Evolutionary conservation across 176 grass and related monocot species (phyloP), one percentile per base, ranked within the genome.

Genomic region (Carex scoparia): DNA sequence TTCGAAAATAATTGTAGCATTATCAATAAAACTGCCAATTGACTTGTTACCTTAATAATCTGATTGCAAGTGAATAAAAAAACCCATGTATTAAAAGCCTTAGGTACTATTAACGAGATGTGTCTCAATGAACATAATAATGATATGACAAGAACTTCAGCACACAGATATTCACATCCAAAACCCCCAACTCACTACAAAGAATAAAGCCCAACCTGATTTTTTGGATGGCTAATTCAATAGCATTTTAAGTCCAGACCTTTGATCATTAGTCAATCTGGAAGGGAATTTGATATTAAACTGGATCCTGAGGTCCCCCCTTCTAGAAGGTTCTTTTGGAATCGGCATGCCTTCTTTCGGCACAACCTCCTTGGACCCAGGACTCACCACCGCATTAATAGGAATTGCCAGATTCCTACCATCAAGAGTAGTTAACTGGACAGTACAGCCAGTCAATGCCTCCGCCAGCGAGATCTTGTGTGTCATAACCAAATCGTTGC

Each of bases 261-360:
- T 95, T 80, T 95, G 90, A 71, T 98, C 91, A 54, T 85, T 80
- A 30, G 88, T 95, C 62, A 95, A 31, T 83, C 91, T 94, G 16
- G 87, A 88, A 3, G 96, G 93, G 70, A 98, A 92, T 85, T 86
- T 93, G 66, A 98, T 94, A 28, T 80, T 84, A 84, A 98, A 95
- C 56, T 91, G 95, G 71, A 98, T 91, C 3, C 88, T 90, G 28
- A 98, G 87, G 79, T 98, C 91, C 7, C 91, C 93, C 54, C 88
- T 92, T 86, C 83, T 94, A 18, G 38, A 82, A 10, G 86, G 86
- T 40, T 95, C 88, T 81, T 94, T 95, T 3, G 93, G 75, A 38
- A 89, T 79, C 2, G 91, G 96, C 90, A 95, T 98, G 82, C 96
- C 93, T 73, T 92, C 96, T 78, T 89, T 70, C 37, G 70, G 83